Percentiles rank a stretch among this genome's conserved stretches.
Evolutionary conservation across 1,284 basidiomycete species (phyloP).

Genomic region (Ganoderma boninense): DNA sequence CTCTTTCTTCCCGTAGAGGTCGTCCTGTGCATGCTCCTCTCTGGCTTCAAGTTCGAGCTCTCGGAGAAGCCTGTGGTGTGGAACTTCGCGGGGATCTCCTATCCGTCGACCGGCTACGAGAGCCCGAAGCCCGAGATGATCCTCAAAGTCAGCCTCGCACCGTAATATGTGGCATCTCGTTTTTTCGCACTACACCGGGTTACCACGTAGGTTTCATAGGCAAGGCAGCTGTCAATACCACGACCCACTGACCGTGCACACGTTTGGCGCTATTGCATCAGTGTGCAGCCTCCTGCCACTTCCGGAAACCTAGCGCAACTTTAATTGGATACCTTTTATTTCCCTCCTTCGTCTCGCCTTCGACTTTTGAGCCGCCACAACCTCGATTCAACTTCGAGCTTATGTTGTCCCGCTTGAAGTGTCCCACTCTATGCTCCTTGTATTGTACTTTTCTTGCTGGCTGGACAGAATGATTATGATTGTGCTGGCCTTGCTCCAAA

Average conservation of each 20-base stretch:
- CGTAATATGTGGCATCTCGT: not conserved
- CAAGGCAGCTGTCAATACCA: not conserved
- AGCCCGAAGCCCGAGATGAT: conserved; percentile 31
- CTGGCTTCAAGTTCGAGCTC: conserved; percentile 26
- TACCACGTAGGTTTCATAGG: not conserved
- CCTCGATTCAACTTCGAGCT: not conserved
- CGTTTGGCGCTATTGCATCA: not conserved
- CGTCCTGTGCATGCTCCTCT: conserved; percentile 23
- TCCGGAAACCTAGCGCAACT: not conserved
- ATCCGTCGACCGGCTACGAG: conserved; percentile 25
- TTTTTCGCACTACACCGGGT: too few species aligned
- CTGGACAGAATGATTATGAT: not conserved
- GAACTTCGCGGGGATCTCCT: conserved; percentile 32
- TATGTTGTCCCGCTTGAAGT: not conserved
- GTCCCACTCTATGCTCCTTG: not conserved
- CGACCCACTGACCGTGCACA: not conserved
- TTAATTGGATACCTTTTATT: not conserved
- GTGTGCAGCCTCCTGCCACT: not conserved
- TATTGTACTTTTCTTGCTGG: not conserved
- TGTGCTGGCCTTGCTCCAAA: not conserved
- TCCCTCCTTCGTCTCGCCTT: not conserved
- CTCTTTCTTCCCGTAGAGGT: conserved; percentile 16
- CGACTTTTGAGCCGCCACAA: not conserved
- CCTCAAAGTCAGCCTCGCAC: conserved; percentile 18
- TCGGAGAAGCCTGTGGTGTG: conserved; percentile 30